These are phyloP conservation scores for Pseudogymnoascus sp. DNA, from an alignment of 2,329 filamentous ascomycete genomes.

Conservation along the genomic window DNA sequence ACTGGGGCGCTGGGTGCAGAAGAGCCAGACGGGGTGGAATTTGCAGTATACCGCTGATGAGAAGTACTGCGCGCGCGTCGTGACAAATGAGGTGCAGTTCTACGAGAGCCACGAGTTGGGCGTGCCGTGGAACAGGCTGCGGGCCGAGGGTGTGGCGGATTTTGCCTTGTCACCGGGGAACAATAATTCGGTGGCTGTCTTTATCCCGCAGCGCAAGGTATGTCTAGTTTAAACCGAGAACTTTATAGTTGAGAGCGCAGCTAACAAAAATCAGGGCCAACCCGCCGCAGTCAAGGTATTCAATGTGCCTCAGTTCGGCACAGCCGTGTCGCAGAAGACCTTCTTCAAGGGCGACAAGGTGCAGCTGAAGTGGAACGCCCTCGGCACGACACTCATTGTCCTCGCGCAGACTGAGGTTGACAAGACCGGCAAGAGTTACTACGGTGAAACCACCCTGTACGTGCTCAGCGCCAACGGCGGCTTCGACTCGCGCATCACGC, in stretches of 20 bases:
- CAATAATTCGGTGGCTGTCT: conserved; percentile 87
- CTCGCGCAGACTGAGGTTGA: conserved; percentile 97
- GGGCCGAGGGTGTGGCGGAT: conserved; percentile 80
- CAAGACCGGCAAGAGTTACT: conserved; percentile 98
- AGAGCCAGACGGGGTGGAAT: conserved; percentile 92
- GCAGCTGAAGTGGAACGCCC: conserved; percentile 93
- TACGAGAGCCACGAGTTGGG: conserved; percentile 80
- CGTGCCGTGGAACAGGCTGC: conserved; percentile 91
- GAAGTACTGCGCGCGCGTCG: conserved; percentile 81
- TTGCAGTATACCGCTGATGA: conserved; percentile 94
- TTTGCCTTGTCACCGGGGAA: conserved; percentile 86
- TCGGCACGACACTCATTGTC: conserved; percentile 85
- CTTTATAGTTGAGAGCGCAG: not conserved
- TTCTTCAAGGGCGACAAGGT: conserved; percentile 99
- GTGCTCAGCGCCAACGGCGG: conserved; percentile 83
- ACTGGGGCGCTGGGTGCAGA: conserved; percentile 88
- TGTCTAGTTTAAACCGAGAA: conserved; percentile 18
- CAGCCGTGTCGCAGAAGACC: conserved; percentile 88
- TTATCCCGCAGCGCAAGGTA: conserved; percentile 92
- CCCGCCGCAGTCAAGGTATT: conserved; percentile 91
- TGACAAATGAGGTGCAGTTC: conserved; percentile 97
- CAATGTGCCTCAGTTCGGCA: conserved; percentile 78
- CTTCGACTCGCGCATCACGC: conserved; percentile 82
- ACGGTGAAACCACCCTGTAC: conserved; percentile 96
- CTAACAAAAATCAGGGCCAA: conserved; percentile 56